These are phyloP conservation scores for Senna tora DNA, from an alignment of 306 rosid species.

Conservation along the genomic window DNA sequence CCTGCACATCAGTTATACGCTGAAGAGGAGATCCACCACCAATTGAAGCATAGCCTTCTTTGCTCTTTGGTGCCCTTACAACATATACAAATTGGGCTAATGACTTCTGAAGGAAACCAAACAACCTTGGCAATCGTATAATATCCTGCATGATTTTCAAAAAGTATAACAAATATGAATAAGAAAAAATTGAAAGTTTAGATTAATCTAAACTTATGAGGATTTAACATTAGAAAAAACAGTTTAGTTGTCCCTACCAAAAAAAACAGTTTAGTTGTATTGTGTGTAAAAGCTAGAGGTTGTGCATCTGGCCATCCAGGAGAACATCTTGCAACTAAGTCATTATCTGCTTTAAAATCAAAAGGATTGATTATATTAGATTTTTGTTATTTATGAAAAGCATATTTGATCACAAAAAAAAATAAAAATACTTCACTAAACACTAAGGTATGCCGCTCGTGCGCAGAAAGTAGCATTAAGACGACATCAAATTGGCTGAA, in stretches of 20 bases:
- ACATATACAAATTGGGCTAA: no score
- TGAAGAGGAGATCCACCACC: slow-evolving; percentile 99
- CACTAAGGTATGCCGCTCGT: neutral
- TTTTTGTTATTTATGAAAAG: no score
- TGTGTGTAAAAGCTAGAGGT: slow-evolving; percentile 35
- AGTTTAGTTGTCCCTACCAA: slow-evolving; percentile 81
- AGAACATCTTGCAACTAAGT: slow-evolving; percentile 44
- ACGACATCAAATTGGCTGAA: neutral
- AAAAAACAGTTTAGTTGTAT: slow-evolving; percentile 5
- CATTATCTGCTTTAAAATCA: no score
- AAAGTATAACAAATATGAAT: no score
- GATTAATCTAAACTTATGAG: no score
- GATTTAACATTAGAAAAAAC: no score
- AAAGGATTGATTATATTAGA: no score
- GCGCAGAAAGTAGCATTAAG: neutral
- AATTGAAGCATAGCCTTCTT: slow-evolving; percentile 96
- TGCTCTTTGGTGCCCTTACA: no score
- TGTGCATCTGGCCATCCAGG: slow-evolving; percentile 56
- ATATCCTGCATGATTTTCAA: no score
- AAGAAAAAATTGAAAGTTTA: no score
- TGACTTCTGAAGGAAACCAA: no score
- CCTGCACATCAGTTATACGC: slow-evolving; percentile 91
- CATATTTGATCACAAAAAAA: neutral
- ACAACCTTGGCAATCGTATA: no score
- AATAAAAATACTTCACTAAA: neutral